Conservation (phyloP, 345 rosid species). For the Hypericum androsaemum region DNA sequence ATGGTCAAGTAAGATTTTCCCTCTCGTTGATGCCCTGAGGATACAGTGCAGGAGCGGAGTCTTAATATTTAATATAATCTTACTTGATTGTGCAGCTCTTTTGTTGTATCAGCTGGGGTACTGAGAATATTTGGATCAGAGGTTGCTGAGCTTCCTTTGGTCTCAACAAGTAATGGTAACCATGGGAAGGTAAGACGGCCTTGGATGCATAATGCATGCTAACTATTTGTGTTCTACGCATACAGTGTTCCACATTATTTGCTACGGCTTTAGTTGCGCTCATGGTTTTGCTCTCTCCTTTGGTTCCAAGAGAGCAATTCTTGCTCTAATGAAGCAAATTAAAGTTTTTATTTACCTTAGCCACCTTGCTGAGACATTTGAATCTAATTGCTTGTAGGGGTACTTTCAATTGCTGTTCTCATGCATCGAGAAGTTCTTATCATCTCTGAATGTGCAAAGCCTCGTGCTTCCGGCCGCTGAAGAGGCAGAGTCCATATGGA, state of each 20-base stretch:
- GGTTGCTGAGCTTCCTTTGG: slow-evolving; percentile 87
- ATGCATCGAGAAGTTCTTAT: slow-evolving; percentile 63
- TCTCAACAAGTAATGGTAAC: slow-evolving; percentile 55
- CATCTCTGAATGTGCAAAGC: slow-evolving; percentile 52
- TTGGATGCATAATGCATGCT: too few relatives aligned
- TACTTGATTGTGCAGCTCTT: slow-evolving; percentile 40
- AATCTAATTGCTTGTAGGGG: slow-evolving; percentile 40
- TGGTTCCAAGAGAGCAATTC: too few relatives aligned
- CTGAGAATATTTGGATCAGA: slow-evolving; percentile 74
- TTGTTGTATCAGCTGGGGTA: slow-evolving; percentile 66
- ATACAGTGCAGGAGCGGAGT: slow-evolving; percentile 3
- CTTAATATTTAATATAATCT: neutral
- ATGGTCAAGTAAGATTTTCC: slow-evolving; percentile 59
- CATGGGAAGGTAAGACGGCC: slow-evolving; percentile 51
- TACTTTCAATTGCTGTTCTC: slow-evolving; percentile 70
- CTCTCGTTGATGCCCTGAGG: neutral
- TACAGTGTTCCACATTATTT: too few relatives aligned
- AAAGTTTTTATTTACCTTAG: neutral
- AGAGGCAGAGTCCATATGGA: slow-evolving; percentile 90
- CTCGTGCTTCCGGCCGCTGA: slow-evolving; percentile 83
- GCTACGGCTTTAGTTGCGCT: too few relatives aligned
- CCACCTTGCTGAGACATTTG: neutral
- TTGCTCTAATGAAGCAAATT: neutral
- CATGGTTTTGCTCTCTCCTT: too few relatives aligned
- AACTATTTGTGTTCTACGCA: too few relatives aligned